phyloP scores from a whole-genome alignment of 495 filamentous ascomycete species.

The Neurospora sp. region DNA sequence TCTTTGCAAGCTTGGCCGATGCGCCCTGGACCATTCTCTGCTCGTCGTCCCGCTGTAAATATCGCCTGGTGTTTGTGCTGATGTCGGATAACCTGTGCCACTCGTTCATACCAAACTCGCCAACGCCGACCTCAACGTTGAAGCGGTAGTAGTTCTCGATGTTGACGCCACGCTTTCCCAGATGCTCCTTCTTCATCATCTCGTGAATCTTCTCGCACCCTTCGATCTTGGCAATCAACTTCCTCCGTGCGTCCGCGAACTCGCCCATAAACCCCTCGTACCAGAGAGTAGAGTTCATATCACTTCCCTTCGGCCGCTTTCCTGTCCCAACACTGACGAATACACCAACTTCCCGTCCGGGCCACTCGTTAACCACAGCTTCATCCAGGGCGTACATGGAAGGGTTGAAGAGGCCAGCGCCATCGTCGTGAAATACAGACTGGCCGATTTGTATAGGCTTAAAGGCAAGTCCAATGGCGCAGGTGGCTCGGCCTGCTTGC shows the following conservation, averaged over 20 bases:
- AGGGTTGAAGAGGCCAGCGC: constrained; percentile 84
- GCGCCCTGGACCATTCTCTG: constrained; percentile 65
- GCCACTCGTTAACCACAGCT: constrained; percentile 87
- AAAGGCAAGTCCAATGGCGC: constrained; percentile 83
- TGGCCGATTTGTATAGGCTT: constrained; percentile 93
- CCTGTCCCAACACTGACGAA: constrained; percentile 91
- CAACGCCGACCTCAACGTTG: constrained; percentile 94
- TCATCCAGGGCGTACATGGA: constrained; percentile 79
- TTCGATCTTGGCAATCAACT: constrained; percentile 83
- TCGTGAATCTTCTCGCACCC: constrained; percentile 88
- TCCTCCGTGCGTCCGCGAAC: constrained; percentile 79
- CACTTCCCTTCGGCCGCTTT: constrained; percentile 66
- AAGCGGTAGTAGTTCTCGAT: constrained; percentile 93
- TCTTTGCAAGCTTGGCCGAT: constrained; percentile 74
- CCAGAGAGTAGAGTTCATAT: constrained; percentile 63
- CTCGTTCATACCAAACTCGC: constrained; percentile 98
- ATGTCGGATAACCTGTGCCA: constrained; percentile 91
- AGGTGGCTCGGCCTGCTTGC: constrained; percentile 93
- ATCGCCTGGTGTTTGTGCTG: constrained; percentile 78
- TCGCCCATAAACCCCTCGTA: constrained; percentile 90
- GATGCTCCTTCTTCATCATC: constrained; percentile 64
- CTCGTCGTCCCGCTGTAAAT: constrained; percentile 63
- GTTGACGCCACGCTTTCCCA: constrained; percentile 68
- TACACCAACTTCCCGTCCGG: constrained; percentile 77
- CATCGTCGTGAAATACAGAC: constrained; percentile 88